Conservation (phyloP, 2,329 filamentous ascomycete genomes). For the Xylariales sp. region DNA sequence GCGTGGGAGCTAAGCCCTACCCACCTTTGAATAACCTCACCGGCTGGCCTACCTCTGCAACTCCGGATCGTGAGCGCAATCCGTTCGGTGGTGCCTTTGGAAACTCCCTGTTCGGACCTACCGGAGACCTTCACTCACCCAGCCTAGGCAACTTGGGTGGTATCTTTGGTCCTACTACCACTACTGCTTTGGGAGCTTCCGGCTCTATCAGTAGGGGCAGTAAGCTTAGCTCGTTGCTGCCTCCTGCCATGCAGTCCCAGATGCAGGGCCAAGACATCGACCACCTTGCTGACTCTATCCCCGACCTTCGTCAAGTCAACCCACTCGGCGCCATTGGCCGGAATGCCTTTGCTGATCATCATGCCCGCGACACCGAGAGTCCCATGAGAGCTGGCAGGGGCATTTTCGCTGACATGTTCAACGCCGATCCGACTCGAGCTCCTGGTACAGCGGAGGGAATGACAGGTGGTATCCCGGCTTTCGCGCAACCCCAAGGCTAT, state of each 20-base stretch:
- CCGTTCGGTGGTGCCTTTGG: conserved; percentile 60
- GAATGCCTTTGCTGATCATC: conserved; percentile 49
- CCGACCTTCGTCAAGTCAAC: conserved; percentile 56
- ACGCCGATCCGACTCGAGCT: conserved; percentile 27
- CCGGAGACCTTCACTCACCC: conserved; percentile 75
- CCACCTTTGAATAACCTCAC: conserved; percentile 56
- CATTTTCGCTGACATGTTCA: conserved; percentile 52
- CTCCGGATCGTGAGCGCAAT: conserved; percentile 59
- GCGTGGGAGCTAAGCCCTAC: conserved; percentile 74
- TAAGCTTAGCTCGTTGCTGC: conserved; percentile 84
- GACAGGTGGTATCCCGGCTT: conserved; percentile 19
- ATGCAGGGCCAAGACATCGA: conserved; percentile 72
- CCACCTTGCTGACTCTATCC: conserved; percentile 49
- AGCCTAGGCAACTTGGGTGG: conserved; percentile 62
- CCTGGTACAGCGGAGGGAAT: conserved; percentile 28
- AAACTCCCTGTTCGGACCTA: conserved; percentile 72
- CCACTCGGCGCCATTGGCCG: conserved; percentile 66
- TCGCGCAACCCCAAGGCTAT: conserved; percentile 28
- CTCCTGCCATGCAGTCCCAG: conserved; percentile 82
- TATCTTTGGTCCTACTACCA: conserved; percentile 62
- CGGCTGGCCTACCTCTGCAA: conserved; percentile 62
- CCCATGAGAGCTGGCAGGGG: conserved; percentile 52
- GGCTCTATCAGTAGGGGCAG: conserved; percentile 71
- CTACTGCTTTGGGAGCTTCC: conserved; percentile 47
- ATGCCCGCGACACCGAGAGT: conserved; percentile 53